These are phyloP conservation scores for Saccharomycopsis crataegensis DNA, from an alignment of 1,139 yeast genomes.

Conservation along the genomic window DNA sequence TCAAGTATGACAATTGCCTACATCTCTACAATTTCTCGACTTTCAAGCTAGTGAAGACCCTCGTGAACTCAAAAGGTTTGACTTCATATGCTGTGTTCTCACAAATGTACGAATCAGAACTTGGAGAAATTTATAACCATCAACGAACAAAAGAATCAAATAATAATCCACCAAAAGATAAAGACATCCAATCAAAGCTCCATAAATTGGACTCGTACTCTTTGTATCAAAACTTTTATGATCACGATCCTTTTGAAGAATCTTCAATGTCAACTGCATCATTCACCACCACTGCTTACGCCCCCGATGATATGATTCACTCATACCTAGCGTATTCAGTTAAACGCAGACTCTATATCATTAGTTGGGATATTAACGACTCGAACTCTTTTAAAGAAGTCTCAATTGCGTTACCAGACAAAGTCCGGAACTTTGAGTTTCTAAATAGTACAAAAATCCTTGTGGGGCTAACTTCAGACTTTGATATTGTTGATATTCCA, in stretches of 20 bases:
- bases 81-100: slow-evolving; percentile 24
- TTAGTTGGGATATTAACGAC: slow-evolving; percentile 31
- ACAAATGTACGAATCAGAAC: slow-evolving; percentile 3
- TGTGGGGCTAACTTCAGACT: slow-evolving; percentile 29
- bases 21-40: slow-evolving; percentile 30
- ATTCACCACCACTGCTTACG: background rate
- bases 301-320: background rate
- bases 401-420: slow-evolving; percentile 31
- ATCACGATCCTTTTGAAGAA: slow-evolving; percentile 20
- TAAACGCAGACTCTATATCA: slow-evolving; percentile 29
- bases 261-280: background rate
- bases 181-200: slow-evolving; percentile 9
- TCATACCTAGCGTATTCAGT: slow-evolving; percentile 32
- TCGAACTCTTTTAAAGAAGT: slow-evolving; percentile 21
- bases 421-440: slow-evolving; percentile 30
- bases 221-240: slow-evolving; percentile 12
- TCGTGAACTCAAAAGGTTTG: slow-evolving; percentile 31
- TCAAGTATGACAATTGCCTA: slow-evolving; percentile 29
- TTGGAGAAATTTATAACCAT: slow-evolving; percentile 1
- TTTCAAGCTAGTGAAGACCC: slow-evolving; percentile 27
- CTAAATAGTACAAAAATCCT: slow-evolving; percentile 29
- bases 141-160: background rate
- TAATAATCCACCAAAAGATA: background rate
- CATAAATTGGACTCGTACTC: slow-evolving; percentile 15
- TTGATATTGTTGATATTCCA: slow-evolving; percentile 23